phyloP scores from a whole-genome alignment of 768 basidiomycete genomes.

The Agaricus subrufescens region DNA sequence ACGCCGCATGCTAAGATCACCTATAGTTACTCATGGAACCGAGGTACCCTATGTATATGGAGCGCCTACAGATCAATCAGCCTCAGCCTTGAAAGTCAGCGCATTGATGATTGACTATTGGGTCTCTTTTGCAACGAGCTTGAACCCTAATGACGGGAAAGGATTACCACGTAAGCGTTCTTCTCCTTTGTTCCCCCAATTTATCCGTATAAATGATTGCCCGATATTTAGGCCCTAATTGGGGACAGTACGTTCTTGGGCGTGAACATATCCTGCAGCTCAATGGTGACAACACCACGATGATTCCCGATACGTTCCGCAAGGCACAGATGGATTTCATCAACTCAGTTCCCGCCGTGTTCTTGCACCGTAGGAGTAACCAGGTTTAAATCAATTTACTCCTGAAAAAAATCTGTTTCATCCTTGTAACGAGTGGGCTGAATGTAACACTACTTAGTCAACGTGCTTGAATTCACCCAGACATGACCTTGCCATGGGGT shows the following conservation, averaged over 20 bases:
- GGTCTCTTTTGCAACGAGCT: slow-evolving; percentile 34
- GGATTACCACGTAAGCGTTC: slow-evolving; percentile 23
- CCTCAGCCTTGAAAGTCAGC: slow-evolving; percentile 20
- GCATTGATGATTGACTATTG: slow-evolving; percentile 37
- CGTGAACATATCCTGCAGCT: slow-evolving; percentile 21
- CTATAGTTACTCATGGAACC: slow-evolving; percentile 11
- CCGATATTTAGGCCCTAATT: slow-evolving; percentile 19
- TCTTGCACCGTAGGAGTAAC: slow-evolving; percentile 16
- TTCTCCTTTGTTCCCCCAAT: neutral
- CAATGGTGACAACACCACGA: slow-evolving; percentile 27
- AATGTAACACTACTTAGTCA: no score
- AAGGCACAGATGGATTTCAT: slow-evolving; percentile 32
- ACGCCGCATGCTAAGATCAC: neutral
- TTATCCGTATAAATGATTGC: neutral
- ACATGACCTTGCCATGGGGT: no score
- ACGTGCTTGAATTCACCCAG: no score
- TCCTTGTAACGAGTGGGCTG: no score
- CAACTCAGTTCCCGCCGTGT: slow-evolving; percentile 23
- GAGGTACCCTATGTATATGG: slow-evolving; percentile 34
- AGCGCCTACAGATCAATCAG: slow-evolving; percentile 18
- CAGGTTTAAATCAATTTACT: no score
- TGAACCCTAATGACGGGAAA: slow-evolving; percentile 34
- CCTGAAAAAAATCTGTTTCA: no score
- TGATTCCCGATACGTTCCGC: slow-evolving; percentile 33
- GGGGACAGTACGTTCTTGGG: slow-evolving; percentile 25